Percentiles rank a stretch among this genome's conserved stretches.
Conservation (phyloP, 495 filamentous ascomycete genomes). For the Xylaria intraflava region DNA sequence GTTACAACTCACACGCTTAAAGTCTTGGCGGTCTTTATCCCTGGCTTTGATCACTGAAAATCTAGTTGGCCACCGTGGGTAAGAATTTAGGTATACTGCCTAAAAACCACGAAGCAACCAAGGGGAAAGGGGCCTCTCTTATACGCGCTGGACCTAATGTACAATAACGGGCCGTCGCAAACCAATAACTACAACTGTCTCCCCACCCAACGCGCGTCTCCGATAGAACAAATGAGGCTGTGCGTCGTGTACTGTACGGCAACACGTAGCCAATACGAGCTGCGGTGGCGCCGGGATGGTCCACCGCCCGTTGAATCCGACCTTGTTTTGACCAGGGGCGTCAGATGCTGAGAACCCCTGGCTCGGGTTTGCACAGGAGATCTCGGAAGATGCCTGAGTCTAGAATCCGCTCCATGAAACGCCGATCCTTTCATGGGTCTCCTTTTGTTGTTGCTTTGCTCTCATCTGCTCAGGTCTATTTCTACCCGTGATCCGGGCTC, state of each 20-base stretch:
- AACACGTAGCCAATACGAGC: conserved; percentile 9
- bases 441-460: neutral
- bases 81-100: too few relatives aligned
- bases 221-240: conserved; percentile 5
- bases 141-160: neutral
- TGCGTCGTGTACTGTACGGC: neutral
- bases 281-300: conserved; percentile 4
- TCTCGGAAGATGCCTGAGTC: conserved; percentile 5
- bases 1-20: too few relatives aligned
- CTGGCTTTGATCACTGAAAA: too few relatives aligned
- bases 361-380: neutral
- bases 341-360: conserved; percentile 6
- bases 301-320: conserved; percentile 9
- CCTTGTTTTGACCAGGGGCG: neutral
- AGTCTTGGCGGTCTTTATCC: too few relatives aligned
- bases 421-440: neutral
- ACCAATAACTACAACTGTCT: neutral
- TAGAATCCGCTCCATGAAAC: neutral
- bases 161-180: conserved; percentile 1
- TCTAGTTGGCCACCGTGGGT: too few relatives aligned
- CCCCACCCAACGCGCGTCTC: conserved; percentile 5
- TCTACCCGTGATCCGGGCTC: neutral
- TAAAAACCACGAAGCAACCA: too few relatives aligned
- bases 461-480: neutral
- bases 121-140: neutral